Conservation (phyloP, 208 protist genomes). For the Trypanosomatidae sp. region DNA sequence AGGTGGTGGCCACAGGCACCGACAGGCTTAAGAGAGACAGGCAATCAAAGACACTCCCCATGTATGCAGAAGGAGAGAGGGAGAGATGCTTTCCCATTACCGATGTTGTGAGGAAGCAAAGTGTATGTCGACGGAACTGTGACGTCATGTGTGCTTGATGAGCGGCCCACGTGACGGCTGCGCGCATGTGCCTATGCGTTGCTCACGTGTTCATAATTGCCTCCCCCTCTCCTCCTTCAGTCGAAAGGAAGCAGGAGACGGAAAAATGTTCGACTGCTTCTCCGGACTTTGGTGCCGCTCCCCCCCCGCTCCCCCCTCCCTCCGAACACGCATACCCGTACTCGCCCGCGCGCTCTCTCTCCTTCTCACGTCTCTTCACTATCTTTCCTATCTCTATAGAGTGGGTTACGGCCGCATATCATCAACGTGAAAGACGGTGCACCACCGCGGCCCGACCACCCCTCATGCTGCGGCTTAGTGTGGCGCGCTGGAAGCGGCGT, state of each 20-base stretch:
- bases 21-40: background rate
- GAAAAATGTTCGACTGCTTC: too few relatives aligned
- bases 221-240: background rate
- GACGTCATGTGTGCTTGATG: too few relatives aligned
- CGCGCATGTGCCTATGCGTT: background rate
- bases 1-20: too few relatives aligned
- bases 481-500: conserved; percentile 33
- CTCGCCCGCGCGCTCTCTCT: background rate
- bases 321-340: background rate
- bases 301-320: too few relatives aligned
- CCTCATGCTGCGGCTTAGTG: conserved; percentile 24
- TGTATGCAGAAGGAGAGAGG: background rate
- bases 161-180: background rate
- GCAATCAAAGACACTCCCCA: background rate
- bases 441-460: background rate
- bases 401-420: background rate
- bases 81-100: background rate
- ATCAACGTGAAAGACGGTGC: background rate
- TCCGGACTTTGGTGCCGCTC: too few relatives aligned
- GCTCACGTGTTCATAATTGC: background rate
- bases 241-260: background rate
- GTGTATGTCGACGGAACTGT: too few relatives aligned
- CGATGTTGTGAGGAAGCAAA: too few relatives aligned
- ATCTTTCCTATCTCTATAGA: background rate
- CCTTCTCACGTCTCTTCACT: background rate